Conservation (phyloP, 2,329 filamentous ascomycete species). For the Didymella lethalis region DNA sequence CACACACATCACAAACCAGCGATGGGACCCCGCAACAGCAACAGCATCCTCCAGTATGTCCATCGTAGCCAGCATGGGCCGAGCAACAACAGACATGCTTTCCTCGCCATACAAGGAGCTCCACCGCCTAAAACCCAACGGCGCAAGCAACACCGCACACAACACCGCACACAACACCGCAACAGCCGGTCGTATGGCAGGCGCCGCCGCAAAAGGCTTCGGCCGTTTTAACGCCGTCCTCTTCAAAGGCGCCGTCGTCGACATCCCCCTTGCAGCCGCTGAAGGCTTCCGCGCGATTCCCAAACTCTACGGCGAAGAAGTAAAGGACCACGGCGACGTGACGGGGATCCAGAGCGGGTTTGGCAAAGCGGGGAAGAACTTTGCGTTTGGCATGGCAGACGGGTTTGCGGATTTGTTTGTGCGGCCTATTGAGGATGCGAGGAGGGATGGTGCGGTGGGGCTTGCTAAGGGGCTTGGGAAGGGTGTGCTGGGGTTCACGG, state of each 20-base stretch:
- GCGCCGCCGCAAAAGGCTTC: conserved; percentile 27
- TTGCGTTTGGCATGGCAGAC: conserved; percentile 43
- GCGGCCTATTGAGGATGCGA: conserved; percentile 43
- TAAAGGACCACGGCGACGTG: conserved; percentile 44
- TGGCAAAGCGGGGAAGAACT: conserved; percentile 44
- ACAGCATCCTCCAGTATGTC: conserved; percentile 65
- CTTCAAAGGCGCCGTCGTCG: conserved; percentile 41
- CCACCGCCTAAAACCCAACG: conserved; percentile 11
- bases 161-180: conserved; percentile 7
- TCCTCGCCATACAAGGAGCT: conserved; percentile 25
- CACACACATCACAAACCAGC: conserved; percentile 43
- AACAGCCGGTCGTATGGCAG: conserved; percentile 24
- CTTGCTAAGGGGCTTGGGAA: conserved; percentile 48
- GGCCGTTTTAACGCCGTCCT: conserved; percentile 30
- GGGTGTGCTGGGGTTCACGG: conserved; percentile 29
- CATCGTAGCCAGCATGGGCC: conserved; percentile 63
- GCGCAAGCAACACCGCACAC: background rate
- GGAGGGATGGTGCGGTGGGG: conserved; percentile 44
- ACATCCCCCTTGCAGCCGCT: conserved; percentile 50
- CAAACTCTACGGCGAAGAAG: conserved; percentile 50
- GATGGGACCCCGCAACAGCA: conserved; percentile 72
- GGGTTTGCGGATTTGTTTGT: conserved; percentile 45
- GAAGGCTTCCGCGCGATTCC: conserved; percentile 50
- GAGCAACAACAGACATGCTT: conserved; percentile 66
- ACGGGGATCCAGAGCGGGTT: conserved; percentile 48